Evolutionary conservation across 1,139 yeast genomes (phyloP).

Genomic region (Pichia sp.): DNA sequence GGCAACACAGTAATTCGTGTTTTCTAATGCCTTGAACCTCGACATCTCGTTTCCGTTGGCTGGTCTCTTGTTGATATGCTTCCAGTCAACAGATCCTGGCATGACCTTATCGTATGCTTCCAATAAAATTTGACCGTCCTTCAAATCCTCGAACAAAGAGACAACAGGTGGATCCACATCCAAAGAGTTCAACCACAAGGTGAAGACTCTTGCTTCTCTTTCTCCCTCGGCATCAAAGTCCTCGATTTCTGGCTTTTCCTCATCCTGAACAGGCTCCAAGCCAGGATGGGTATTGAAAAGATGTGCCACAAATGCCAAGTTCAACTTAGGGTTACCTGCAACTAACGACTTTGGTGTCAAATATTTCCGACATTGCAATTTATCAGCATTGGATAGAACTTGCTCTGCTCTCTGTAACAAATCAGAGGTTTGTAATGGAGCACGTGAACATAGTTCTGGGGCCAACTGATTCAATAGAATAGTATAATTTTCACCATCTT

Average conservation of each 20-base stretch:
- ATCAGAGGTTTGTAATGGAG: conserved; percentile 75
- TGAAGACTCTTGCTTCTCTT: conserved; percentile 97
- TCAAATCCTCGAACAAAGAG: conserved; percentile 86
- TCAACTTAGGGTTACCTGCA: conserved; percentile 94
- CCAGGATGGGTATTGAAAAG: conserved; percentile 96
- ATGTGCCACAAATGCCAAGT: conserved; percentile 95
- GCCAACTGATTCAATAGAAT: conserved; percentile 82
- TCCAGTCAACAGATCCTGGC: conserved; percentile 83
- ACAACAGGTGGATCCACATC: conserved; percentile 96
- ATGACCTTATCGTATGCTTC: conserved; percentile 95
- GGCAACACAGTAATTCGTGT: conserved; percentile 93
- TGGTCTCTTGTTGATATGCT: conserved; percentile 80
- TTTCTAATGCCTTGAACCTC: conserved; percentile 92
- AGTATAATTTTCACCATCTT: conserved; percentile 95
- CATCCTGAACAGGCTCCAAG: conserved; percentile 89
- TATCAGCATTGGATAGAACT: conserved; percentile 81
- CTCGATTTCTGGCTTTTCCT: conserved; percentile 81
- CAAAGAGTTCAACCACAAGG: conserved; percentile 92
- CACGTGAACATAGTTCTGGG: conserved; percentile 74
- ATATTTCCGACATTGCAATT: conserved; percentile 87
- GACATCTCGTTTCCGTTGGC: conserved; percentile 66
- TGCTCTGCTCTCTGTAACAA: conserved; percentile 80
- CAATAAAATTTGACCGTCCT: conserved; percentile 82
- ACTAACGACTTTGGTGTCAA: conserved; percentile 90
- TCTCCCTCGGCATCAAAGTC: conserved; percentile 99